A percentile compares a stretch with the other conserved stretches of the same genome.
phyloP scores from a whole-genome alignment of 768 basidiomycete species.

The Termitomyces titanicus region DNA sequence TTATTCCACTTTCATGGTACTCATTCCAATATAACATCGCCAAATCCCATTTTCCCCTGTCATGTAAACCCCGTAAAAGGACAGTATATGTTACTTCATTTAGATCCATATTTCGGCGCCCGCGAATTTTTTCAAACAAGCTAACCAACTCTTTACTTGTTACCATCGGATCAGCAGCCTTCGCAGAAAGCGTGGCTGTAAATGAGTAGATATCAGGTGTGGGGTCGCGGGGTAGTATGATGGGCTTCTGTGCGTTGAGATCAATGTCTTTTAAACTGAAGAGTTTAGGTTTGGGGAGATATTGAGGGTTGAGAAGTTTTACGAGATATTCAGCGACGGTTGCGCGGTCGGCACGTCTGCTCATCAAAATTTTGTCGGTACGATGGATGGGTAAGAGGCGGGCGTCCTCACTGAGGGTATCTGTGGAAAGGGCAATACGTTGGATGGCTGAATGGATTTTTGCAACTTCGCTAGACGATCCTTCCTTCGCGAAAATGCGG shows the following conservation, averaged over 20 bases:
- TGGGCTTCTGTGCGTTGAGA: background rate
- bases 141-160: constrained; percentile 6
- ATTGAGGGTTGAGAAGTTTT: constrained; percentile 21
- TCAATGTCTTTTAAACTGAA: background rate
- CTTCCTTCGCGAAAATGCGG: constrained; percentile 42
- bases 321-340: constrained; percentile 47
- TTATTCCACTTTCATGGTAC: constrained; percentile 29
- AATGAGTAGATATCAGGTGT: constrained; percentile 41
- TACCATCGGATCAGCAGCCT: constrained; percentile 34
- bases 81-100: constrained; percentile 50
- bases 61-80: constrained; percentile 49
- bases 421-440: background rate
- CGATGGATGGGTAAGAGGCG: constrained; percentile 8
- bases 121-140: constrained; percentile 4
- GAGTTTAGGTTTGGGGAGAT: background rate
- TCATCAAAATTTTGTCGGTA: constrained; percentile 42
- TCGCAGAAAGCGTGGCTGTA: constrained; percentile 43
- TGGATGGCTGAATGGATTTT: constrained; percentile 25
- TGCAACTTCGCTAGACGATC: constrained; percentile 10
- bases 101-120: constrained; percentile 25
- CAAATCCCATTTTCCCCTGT: constrained; percentile 31
- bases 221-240: constrained; percentile 14
- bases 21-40: constrained; percentile 44
- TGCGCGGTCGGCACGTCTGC: constrained; percentile 34
- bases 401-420: background rate